Percentiles rank a stretch among this genome's conserved stretches.
phyloP scores from a whole-genome alignment of 169 alveolate genomes.

The Cystoisospora suis region DNA sequence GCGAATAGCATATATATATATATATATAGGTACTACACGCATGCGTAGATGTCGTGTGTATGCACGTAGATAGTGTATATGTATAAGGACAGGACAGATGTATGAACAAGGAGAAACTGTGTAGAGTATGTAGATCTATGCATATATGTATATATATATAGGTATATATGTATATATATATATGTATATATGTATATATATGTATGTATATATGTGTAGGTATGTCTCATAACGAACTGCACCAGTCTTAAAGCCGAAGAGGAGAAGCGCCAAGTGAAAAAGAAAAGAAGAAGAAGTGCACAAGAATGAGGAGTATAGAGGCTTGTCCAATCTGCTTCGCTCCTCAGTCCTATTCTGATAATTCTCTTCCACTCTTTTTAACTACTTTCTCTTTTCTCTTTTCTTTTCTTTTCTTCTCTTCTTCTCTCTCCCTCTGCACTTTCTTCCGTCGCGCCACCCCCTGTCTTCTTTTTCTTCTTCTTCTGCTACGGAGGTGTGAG shows the following conservation, averaged over 20 bases:
- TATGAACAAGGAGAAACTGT: not conserved
- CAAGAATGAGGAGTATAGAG: not conserved
- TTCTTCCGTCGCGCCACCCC: too few species aligned
- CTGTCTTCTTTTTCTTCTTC: too few species aligned
- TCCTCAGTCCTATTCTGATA: not conserved
- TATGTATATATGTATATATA: not conserved
- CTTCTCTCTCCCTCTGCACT: not conserved
- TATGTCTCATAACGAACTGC: not conserved
- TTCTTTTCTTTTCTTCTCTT: not conserved
- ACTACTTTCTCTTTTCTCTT: not conserved
- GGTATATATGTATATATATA: not conserved
- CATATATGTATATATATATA: not conserved
- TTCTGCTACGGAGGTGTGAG: not conserved
- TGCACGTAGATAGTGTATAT: too few species aligned
- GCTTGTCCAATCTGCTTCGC: not conserved
- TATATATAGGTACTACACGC: too few species aligned
- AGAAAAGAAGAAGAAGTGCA: not conserved
- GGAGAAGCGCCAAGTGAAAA: not conserved
- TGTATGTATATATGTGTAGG: not conserved
- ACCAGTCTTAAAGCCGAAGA: not conserved
- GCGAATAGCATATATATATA: too few species aligned
- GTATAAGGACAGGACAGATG: too few species aligned
- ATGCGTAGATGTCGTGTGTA: too few species aligned
- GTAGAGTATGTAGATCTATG: not conserved
- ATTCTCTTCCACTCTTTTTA: not conserved